phyloP scores from a whole-genome alignment of 345 rosid species.

The Stellera chamaejasme region DNA sequence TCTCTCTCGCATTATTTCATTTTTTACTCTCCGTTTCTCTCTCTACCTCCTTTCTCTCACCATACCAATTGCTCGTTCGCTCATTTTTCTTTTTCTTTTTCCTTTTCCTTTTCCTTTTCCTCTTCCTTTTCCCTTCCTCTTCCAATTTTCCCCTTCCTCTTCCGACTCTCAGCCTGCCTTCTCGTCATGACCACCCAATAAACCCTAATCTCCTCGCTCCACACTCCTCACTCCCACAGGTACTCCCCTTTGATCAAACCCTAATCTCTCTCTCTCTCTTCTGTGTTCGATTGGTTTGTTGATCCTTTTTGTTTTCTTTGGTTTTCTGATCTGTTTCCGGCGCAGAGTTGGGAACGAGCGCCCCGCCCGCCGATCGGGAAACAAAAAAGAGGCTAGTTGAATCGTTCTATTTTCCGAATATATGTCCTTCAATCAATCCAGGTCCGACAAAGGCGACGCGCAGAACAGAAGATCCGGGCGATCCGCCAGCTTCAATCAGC shows the following conservation, averaged over 20 bases:
- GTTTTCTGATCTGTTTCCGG: slow-evolving; percentile 19
- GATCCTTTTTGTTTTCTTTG: neutral
- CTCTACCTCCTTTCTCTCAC: neutral
- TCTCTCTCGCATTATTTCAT: slow-evolving; percentile 6
- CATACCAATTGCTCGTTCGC: neutral
- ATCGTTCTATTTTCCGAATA: slow-evolving; percentile 33
- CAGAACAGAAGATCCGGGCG: slow-evolving; percentile 68
- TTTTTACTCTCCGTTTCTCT: neutral
- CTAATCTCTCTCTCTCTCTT: slow-evolving; percentile 2
- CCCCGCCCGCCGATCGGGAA: slow-evolving; percentile 7
- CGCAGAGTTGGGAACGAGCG: slow-evolving; percentile 11
- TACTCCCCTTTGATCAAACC: slow-evolving; percentile 9
- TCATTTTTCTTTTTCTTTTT: no score
- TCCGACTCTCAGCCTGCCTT: slow-evolving; percentile 9
- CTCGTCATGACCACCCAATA: slow-evolving; percentile 45
- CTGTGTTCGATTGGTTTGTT: neutral
- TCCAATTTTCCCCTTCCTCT: neutral
- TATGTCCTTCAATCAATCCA: slow-evolving; percentile 98
- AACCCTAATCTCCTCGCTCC: slow-evolving; percentile 50
- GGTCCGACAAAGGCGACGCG: slow-evolving; percentile 69
- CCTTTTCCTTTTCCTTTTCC: no score
- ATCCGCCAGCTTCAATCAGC: slow-evolving; percentile 61
- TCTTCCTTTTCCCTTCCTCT: neutral
- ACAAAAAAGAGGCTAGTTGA: neutral
- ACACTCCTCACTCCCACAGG: slow-evolving; percentile 22